Conservation (phyloP, 257 asterid genomes). For the Jacaranda mimosifolia region DNA sequence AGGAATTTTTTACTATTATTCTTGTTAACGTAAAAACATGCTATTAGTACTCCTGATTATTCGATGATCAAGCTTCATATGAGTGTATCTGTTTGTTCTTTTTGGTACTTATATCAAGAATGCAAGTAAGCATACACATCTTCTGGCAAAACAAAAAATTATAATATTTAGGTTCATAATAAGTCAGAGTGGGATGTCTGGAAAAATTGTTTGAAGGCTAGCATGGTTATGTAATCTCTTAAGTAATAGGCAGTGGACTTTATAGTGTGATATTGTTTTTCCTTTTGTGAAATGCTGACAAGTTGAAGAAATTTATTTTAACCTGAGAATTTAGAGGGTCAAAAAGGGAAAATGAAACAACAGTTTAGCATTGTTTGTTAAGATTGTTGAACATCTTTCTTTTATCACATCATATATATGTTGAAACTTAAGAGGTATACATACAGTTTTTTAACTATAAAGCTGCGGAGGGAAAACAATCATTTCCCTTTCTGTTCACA, state of each 20-base stretch:
- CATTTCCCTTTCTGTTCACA: not conserved
- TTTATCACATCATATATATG: not conserved
- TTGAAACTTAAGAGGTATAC: not conserved
- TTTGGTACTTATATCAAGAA: too few species aligned
- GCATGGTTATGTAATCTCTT: not conserved
- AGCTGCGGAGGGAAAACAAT: not conserved
- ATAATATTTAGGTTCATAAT: not conserved
- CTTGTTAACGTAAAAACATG: too few species aligned
- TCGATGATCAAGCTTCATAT: too few species aligned
- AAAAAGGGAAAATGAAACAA: not conserved
- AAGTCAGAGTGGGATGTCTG: not conserved
- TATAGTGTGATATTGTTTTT: not conserved
- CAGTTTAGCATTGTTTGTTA: not conserved
- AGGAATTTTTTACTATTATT: too few species aligned
- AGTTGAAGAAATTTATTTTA: not conserved
- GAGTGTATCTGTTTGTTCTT: too few species aligned
- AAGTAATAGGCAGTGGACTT: not conserved
- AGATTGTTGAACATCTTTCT: slow-evolving; percentile 22
- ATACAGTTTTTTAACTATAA: not conserved
- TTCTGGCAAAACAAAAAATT: not conserved
- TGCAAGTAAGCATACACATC: too few species aligned
- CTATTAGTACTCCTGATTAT: too few species aligned
- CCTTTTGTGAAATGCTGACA: too few species aligned
- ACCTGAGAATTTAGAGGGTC: not conserved
- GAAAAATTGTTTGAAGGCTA: not conserved